phyloP scores from a whole-genome alignment of 139 green algal species.

The Yamagishiella unicocca region DNA sequence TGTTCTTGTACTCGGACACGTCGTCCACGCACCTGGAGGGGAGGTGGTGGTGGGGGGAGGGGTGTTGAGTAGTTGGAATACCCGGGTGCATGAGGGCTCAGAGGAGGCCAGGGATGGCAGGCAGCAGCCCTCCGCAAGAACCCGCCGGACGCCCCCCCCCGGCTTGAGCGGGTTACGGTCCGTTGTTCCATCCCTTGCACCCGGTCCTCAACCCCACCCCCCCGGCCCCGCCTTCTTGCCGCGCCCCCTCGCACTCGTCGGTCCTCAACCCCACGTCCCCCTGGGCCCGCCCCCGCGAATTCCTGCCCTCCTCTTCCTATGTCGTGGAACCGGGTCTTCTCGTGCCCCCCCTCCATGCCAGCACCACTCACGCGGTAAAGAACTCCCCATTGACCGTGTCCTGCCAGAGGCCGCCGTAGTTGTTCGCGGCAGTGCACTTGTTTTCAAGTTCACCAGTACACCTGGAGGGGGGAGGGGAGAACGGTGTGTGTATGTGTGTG shows the following conservation, averaged over 20 bases:
- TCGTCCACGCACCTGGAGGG: conserved; percentile 69
- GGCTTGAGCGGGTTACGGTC: background rate
- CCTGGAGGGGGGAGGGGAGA: conserved; percentile 43
- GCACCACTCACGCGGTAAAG: background rate
- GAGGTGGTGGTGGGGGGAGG: background rate
- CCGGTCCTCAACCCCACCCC: conserved; percentile 1
- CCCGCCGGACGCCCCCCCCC: no score
- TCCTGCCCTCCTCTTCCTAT: background rate
- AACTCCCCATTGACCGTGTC: conserved; percentile 22
- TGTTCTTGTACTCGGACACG: conserved; percentile 53
- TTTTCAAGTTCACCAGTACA: conserved; percentile 74
- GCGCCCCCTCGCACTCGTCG: conserved; percentile 6
- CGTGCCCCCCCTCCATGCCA: no score
- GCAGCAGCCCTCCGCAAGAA: background rate
- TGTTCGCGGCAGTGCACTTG: conserved; percentile 67
- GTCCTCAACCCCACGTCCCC: background rate
- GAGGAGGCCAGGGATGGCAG: background rate
- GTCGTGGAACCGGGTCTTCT: conserved; percentile 37
- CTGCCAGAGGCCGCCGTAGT: conserved; percentile 78
- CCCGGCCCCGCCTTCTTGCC: background rate
- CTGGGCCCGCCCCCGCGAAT: background rate
- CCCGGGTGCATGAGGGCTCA: background rate
- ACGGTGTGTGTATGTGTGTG: background rate
- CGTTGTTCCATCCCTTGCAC: background rate
- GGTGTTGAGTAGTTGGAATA: background rate